Evolutionary conservation across 2,329 filamentous ascomycete species (phyloP).

Genomic region (Fusarium decemcellulare): DNA sequence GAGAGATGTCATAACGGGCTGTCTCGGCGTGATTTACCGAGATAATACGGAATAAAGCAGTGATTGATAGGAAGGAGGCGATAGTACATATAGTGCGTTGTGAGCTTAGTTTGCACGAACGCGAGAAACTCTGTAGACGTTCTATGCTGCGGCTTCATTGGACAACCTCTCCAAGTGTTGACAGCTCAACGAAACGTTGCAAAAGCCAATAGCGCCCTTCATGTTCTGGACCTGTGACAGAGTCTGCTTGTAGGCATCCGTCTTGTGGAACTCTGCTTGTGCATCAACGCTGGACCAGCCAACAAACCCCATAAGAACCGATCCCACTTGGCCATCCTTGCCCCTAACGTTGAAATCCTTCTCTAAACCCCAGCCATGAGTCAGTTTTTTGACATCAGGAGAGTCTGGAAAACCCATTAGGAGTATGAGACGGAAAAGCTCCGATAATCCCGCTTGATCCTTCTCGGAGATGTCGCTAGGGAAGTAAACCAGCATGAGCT

Average conservation of each 20-base stretch:
- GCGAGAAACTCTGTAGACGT: no score
- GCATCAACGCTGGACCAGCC: background rate
- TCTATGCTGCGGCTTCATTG: no score
- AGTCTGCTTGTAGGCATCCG: background rate
- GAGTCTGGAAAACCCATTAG: background rate
- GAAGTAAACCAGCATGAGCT: slow-evolving; percentile 17
- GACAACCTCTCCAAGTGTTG: background rate
- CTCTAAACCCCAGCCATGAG: slow-evolving; percentile 18
- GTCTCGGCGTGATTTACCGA: no score
- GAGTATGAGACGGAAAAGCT: background rate
- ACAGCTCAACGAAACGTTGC: slow-evolving; percentile 4
- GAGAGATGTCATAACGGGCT: no score
- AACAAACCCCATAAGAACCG: slow-evolving; percentile 13
- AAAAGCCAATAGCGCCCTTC: background rate
- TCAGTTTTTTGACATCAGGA: background rate
- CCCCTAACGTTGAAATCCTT: slow-evolving; percentile 19
- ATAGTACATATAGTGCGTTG: no score
- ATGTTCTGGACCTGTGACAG: background rate
- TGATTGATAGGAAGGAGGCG: no score
- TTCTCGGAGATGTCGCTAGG: background rate
- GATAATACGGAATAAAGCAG: no score
- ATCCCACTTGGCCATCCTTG: background rate
- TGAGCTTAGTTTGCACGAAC: no score
- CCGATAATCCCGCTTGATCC: background rate
- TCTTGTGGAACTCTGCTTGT: rapidly evolving